Evolutionary conservation across 148 eudicot species (phyloP).

Genomic region (Euryodendron excelsum): DNA sequence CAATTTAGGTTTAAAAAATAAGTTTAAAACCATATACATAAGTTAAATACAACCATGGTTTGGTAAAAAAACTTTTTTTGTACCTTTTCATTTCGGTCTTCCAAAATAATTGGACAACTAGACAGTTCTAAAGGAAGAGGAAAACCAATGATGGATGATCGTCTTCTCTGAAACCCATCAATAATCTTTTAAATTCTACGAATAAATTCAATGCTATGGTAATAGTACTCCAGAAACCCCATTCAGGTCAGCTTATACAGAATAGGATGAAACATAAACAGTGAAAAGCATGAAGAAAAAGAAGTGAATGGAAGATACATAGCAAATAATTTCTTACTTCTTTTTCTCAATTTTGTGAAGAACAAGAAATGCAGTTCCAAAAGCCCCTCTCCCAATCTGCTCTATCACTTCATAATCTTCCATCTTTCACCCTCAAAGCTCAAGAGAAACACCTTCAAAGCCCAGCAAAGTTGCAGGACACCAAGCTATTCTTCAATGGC

Average conservation of each 20-base stretch:
- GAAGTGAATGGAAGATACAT: not conserved
- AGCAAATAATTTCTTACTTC: conserved; percentile 46
- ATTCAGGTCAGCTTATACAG: not conserved
- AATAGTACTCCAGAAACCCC: not conserved
- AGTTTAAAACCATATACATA: too few relatives aligned
- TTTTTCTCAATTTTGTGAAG: conserved; percentile 60
- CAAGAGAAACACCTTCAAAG: not conserved
- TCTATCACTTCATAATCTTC: conserved; percentile 73
- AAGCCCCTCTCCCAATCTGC: conserved; percentile 81
- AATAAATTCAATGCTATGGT: not conserved
- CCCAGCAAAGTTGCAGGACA: not conserved
- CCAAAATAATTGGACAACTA: not conserved
- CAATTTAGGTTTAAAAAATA: too few relatives aligned
- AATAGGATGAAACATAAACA: not conserved
- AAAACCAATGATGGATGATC: not conserved
- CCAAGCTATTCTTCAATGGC: not conserved
- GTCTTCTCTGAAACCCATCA: too few relatives aligned
- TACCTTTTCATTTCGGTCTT: too few relatives aligned
- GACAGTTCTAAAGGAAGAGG: not conserved
- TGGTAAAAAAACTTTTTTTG: too few relatives aligned
- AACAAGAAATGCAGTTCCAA: conserved; percentile 73
- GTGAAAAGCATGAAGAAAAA: not conserved
- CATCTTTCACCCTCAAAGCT: conserved; percentile 40
- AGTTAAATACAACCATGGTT: too few relatives aligned
- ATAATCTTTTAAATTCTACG: not conserved